These are phyloP conservation scores for Metschnikowia proteae DNA, from an alignment of 805 yeast genomes.

Conservation along the genomic window DNA sequence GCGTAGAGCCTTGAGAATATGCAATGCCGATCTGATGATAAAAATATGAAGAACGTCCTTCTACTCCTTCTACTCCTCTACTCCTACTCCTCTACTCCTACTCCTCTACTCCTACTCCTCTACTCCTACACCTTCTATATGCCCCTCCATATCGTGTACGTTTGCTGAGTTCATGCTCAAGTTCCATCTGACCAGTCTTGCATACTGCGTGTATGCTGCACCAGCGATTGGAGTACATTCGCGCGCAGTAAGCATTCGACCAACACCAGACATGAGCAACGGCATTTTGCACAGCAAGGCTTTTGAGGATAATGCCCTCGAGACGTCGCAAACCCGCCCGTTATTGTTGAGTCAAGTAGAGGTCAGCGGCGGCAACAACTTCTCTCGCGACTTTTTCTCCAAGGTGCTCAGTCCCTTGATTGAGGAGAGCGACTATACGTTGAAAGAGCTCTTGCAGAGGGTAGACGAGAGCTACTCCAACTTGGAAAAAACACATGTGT, in stretches of 20 bases:
- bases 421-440: constrained; percentile 39
- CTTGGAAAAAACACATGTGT: constrained; percentile 44
- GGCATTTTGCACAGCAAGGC: constrained; percentile 15
- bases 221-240: neutral
- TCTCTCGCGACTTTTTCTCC: constrained; percentile 44
- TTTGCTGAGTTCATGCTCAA: no score
- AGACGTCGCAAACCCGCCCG: constrained; percentile 31
- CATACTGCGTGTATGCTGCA: no score
- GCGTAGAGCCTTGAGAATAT: no score
- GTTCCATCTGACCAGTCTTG: no score
- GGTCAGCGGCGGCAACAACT: constrained; percentile 40
- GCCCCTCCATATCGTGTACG: no score
- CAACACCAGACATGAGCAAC: neutral
- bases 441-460: constrained; percentile 37
- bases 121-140: no score
- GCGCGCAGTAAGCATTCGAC: neutral
- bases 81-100: no score
- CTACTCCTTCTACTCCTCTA: no score
- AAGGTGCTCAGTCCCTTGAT: constrained; percentile 44
- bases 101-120: no score
- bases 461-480: constrained; percentile 32
- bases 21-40: no score
- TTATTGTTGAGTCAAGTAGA: constrained; percentile 35
- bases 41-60: no score
- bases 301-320: constrained; percentile 29